These are phyloP conservation scores for Penicillium sp. DNA, from an alignment of 2,329 filamentous ascomycete species.

Conservation along the genomic window DNA sequence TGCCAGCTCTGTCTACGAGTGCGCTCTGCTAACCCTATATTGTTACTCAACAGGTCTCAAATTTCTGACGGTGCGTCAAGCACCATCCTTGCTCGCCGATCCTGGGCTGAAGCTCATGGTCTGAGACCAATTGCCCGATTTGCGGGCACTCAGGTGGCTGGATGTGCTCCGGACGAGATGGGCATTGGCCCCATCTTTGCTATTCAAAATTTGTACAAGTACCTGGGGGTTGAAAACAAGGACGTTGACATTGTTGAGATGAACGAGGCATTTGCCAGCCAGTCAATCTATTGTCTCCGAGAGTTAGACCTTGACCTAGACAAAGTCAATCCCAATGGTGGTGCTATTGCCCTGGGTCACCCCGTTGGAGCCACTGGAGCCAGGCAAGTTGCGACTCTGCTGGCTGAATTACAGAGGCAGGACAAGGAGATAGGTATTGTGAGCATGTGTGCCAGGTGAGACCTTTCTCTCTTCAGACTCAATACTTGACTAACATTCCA, in stretches of 20 bases:
- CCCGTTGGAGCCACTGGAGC: conserved; percentile 83
- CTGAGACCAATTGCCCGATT: conserved; percentile 90
- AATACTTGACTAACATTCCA: not conserved
- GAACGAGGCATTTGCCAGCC: conserved; percentile 93
- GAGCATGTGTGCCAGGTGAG: conserved; percentile 75
- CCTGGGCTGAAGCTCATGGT: conserved; percentile 74
- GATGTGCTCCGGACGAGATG: conserved; percentile 89
- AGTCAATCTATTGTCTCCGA: conserved; percentile 86
- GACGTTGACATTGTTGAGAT: conserved; percentile 87
- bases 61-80: conserved; percentile 61
- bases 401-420: conserved; percentile 73
- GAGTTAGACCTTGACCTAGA: conserved; percentile 59
- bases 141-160: conserved; percentile 81
- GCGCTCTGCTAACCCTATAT: not conserved
- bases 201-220: conserved; percentile 71
- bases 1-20: not conserved
- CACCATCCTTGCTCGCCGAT: conserved; percentile 85
- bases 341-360: conserved; percentile 87
- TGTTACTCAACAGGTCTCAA: conserved; percentile 19
- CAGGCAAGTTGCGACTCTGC: conserved; percentile 82
- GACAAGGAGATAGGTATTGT: conserved; percentile 87
- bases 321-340: conserved; percentile 81
- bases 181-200: conserved; percentile 65
- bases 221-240: conserved; percentile 69
- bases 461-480: not conserved